phyloP scores from a whole-genome alignment of 1,284 basidiomycete species.

The Rhizoctonia solani region DNA sequence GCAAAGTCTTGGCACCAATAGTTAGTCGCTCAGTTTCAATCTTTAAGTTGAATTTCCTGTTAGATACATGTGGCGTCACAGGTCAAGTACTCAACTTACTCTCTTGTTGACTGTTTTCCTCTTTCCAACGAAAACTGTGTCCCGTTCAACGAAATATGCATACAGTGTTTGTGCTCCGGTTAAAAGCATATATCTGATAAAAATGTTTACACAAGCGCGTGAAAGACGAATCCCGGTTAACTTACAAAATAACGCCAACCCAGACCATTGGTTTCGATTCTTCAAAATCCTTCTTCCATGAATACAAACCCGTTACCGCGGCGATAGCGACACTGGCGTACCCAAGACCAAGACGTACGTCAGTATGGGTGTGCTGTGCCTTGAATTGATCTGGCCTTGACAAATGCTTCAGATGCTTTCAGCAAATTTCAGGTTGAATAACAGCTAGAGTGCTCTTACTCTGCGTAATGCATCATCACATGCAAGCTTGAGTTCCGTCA shows the following conservation, averaged over 20 bases:
- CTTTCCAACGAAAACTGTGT: constrained; percentile 79
- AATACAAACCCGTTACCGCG: constrained; percentile 77
- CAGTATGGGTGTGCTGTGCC: constrained; percentile 81
- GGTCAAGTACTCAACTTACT: constrained; percentile 49
- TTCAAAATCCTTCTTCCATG: constrained; percentile 84
- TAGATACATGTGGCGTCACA: constrained; percentile 1
- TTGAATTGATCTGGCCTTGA: constrained; percentile 80
- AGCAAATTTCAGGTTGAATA: neutral
- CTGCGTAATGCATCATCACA: constrained; percentile 89
- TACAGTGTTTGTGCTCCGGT: constrained; percentile 74
- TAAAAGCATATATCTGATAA: constrained; percentile 70
- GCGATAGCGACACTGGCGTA: constrained; percentile 83
- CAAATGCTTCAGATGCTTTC: constrained; percentile 61
- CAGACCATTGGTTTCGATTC: constrained; percentile 78
- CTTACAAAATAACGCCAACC: constrained; percentile 74
- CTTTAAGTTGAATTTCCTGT: constrained; percentile 47
- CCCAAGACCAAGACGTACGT: constrained; percentile 80
- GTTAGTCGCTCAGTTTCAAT: constrained; percentile 83
- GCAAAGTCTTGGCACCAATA: constrained; percentile 64
- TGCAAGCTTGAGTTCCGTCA: constrained; percentile 83
- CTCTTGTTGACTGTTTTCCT: constrained; percentile 82
- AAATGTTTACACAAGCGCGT: neutral
- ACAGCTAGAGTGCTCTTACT: constrained; percentile 56
- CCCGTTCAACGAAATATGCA: constrained; percentile 77
- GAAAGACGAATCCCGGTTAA: constrained; percentile 39